These are phyloP conservation scores for Narthecium ossifragum DNA, from an alignment of 106 monocot species.

Conservation along the genomic window DNA sequence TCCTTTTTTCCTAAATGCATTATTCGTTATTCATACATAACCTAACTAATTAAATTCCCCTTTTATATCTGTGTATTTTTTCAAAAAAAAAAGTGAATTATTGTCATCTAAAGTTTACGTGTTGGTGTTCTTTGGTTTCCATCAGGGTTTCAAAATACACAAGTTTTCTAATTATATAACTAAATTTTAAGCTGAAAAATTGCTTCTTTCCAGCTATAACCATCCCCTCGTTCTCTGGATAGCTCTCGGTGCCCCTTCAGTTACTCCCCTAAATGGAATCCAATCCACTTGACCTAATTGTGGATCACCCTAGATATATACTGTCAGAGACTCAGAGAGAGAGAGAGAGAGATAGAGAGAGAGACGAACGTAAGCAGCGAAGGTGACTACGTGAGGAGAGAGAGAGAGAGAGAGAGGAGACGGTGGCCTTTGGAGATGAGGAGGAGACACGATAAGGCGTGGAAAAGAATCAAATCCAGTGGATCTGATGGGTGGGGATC, in stretches of 20 bases:
- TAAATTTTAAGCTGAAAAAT: neutral
- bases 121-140: too few relatives aligned
- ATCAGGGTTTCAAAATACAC: too few relatives aligned
- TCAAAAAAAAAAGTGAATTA: too few relatives aligned
- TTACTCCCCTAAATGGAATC: neutral
- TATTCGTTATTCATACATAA: too few relatives aligned
- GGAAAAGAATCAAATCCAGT: neutral
- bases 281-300: neutral
- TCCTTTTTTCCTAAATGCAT: too few relatives aligned
- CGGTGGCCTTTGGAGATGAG: neutral
- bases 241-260: too few relatives aligned
- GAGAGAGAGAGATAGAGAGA: neutral
- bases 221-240: neutral
- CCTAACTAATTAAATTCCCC: too few relatives aligned
- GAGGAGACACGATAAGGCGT: neutral
- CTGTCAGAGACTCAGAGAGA: neutral
- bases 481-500: neutral
- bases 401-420: neutral
- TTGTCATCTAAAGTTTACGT: too few relatives aligned
- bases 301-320: neutral
- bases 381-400: neutral
- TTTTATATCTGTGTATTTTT: too few relatives aligned
- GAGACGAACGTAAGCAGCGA: neutral
- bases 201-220: neutral
- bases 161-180: too few relatives aligned